Conservation (phyloP, 805 yeast species). For the Candida michaelii region DNA sequence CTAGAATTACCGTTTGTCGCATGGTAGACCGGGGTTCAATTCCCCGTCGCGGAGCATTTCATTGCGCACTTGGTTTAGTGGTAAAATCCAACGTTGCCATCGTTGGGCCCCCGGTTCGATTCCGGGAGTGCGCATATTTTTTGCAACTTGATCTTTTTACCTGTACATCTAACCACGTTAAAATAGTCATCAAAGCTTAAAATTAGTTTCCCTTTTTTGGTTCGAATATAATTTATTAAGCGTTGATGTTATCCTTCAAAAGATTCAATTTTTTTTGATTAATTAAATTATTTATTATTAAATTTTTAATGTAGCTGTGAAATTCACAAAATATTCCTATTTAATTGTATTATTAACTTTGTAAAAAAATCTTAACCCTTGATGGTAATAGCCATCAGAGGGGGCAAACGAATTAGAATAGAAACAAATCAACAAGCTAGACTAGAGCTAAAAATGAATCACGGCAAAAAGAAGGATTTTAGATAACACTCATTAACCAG, state of each 20-base stretch:
- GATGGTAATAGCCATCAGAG: too few relatives aligned
- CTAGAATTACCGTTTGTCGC: slow-evolving; percentile 15
- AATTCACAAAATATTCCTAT: neutral
- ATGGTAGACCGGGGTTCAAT: slow-evolving; percentile 15
- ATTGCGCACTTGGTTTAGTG: slow-evolving; percentile 8
- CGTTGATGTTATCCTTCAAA: too few relatives aligned
- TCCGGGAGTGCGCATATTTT: slow-evolving; percentile 9
- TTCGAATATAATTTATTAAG: too few relatives aligned
- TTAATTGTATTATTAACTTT: neutral
- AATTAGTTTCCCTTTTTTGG: too few relatives aligned
- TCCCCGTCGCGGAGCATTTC: slow-evolving; percentile 14
- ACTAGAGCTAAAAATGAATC: too few relatives aligned
- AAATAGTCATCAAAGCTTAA: too few relatives aligned
- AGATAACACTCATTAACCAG: too few relatives aligned
- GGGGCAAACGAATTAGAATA: too few relatives aligned
- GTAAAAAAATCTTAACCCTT: neutral
- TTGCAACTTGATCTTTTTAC: too few relatives aligned
- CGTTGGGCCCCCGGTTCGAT: slow-evolving; percentile 10
- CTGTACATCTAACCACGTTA: too few relatives aligned
- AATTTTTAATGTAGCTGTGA: neutral
- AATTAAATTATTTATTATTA: neutral
- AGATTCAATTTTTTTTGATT: neutral
- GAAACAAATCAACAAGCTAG: too few relatives aligned
- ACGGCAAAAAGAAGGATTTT: too few relatives aligned
- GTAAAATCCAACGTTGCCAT: slow-evolving; percentile 9